These are phyloP conservation scores for Dendrobium huoshanense DNA, from an alignment of 106 monocot genomes.

Conservation along the genomic window DNA sequence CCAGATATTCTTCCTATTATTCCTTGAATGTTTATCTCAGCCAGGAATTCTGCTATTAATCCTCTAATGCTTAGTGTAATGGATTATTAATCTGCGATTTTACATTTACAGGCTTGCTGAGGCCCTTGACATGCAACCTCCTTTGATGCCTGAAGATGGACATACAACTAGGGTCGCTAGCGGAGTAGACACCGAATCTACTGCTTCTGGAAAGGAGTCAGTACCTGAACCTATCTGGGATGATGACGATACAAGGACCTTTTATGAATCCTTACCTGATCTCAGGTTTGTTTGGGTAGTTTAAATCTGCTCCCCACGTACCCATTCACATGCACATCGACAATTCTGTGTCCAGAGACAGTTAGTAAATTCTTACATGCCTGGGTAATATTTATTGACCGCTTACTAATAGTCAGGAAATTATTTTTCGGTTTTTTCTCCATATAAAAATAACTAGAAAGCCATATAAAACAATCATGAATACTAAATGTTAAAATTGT, in stretches of 20 bases:
- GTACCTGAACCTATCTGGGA: conserved; percentile 90
- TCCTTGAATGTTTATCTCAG: not conserved
- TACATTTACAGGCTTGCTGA: conserved; percentile 71
- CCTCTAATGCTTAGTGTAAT: not conserved
- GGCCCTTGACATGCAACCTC: conserved; percentile 92
- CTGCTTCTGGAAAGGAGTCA: conserved; percentile 68
- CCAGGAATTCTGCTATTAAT: not conserved
- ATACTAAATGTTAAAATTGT: no score
- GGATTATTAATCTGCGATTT: not conserved
- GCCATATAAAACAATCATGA: no score
- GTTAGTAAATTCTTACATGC: not conserved
- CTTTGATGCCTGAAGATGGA: conserved; percentile 93
- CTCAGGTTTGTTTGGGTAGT: conserved; percentile 52
- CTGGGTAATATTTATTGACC: not conserved
- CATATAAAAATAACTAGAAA: no score
- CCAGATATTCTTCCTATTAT: not conserved
- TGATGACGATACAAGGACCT: conserved; percentile 90
- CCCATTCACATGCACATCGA: not conserved
- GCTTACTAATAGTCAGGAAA: no score
- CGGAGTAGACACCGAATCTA: conserved; percentile 53
- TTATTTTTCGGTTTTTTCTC: no score
- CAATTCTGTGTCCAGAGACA: not conserved
- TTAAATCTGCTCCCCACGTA: not conserved
- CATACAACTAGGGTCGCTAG: conserved; percentile 86
- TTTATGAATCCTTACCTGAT: conserved; percentile 97